These are phyloP conservation scores for Paulownia fortunei DNA, from an alignment of 257 asterid species.

Conservation along the genomic window DNA sequence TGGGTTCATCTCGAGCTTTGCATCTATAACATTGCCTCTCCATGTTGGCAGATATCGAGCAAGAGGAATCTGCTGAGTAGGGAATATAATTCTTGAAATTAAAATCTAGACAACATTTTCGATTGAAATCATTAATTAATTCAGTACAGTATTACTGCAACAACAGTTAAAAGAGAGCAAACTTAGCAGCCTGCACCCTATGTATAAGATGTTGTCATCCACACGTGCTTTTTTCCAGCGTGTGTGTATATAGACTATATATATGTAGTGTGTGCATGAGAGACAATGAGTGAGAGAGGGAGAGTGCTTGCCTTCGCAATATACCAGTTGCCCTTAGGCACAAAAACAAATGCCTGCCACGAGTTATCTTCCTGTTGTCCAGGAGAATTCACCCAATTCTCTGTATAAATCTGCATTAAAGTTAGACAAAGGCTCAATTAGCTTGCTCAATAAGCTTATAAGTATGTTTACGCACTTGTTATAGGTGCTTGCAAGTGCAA, in stretches of 20 bases:
- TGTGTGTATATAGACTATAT: too few species aligned
- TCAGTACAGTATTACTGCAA: background rate
- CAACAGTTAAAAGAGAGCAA: background rate
- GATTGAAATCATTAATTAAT: background rate
- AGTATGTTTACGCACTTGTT: background rate
- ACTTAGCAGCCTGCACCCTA: background rate
- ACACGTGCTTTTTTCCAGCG: too few species aligned
- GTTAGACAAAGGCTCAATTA: constrained; percentile 27
- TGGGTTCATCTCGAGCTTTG: constrained; percentile 89
- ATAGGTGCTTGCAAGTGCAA: constrained; percentile 19
- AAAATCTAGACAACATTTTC: background rate
- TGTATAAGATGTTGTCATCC: too few species aligned
- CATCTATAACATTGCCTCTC: constrained; percentile 94
- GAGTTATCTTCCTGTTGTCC: constrained; percentile 99
- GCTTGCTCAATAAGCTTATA: constrained; percentile 21
- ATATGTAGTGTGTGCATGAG: background rate
- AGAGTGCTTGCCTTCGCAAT: constrained; percentile 74
- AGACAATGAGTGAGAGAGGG: background rate
- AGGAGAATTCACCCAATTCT: constrained; percentile 98
- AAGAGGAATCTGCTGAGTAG: constrained; percentile 75
- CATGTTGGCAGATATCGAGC: constrained; percentile 87
- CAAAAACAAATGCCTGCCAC: constrained; percentile 93
- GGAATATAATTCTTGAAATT: constrained; percentile 4
- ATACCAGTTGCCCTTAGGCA: constrained; percentile 90
- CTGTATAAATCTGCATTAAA: constrained; percentile 84